phyloP scores from a whole-genome alignment of 2,329 filamentous ascomycete species.

The Colletotrichum tofieldiae region DNA sequence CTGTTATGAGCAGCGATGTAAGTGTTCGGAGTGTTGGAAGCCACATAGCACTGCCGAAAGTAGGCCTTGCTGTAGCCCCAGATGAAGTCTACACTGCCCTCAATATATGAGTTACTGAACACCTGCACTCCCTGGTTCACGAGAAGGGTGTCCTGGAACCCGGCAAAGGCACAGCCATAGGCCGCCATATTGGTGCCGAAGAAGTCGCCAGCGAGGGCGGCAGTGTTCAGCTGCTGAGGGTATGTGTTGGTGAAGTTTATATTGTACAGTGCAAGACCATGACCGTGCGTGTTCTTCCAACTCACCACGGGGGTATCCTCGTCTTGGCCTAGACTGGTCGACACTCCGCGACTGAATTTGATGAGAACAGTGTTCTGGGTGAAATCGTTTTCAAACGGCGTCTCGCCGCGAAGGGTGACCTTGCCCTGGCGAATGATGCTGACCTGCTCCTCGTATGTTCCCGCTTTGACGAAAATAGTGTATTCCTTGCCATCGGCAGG shows the following conservation, averaged over 20 bases:
- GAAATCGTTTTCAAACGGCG: conserved; percentile 53
- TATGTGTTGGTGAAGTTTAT: conserved; percentile 66
- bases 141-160: conserved; percentile 66
- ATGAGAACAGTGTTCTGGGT: conserved; percentile 56
- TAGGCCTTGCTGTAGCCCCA: conserved; percentile 57
- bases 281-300: conserved; percentile 58
- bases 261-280: conserved; percentile 72
- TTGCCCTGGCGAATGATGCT: conserved; percentile 62
- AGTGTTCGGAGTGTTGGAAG: conserved; percentile 52
- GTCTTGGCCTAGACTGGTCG: conserved; percentile 57
- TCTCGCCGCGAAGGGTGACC: conserved; percentile 54
- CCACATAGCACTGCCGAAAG: conserved; percentile 57
- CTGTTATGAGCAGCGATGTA: conserved; percentile 54
- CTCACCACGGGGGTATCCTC: conserved; percentile 50
- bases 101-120: conserved; percentile 60
- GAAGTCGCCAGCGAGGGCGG: conserved; percentile 51
- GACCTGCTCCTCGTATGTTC: conserved; percentile 74
- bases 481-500: conserved; percentile 58
- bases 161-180: conserved; percentile 62
- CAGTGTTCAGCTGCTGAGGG: conserved; percentile 45
- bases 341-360: conserved; percentile 54
- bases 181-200: conserved; percentile 53
- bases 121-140: conserved; percentile 63
- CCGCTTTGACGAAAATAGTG: conserved; percentile 58
- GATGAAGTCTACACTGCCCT: conserved; percentile 66